These are phyloP conservation scores for Nitzschia putrida DNA, from an alignment of 108 stramenopile species.

Conservation along the genomic window DNA sequence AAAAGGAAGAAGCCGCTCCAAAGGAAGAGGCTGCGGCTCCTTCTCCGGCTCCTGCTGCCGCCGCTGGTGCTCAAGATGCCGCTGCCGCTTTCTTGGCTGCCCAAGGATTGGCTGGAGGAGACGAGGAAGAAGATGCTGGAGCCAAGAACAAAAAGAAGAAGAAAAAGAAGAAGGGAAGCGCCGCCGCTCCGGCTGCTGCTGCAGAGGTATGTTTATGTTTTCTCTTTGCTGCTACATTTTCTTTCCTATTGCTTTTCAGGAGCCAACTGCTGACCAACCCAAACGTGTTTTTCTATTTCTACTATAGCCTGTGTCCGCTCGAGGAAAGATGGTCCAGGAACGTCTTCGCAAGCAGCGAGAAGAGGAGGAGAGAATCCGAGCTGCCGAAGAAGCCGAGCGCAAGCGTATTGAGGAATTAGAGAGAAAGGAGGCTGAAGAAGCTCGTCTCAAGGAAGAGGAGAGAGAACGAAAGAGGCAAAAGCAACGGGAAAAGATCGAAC, in stretches of 20 bases:
- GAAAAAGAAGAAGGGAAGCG: constrained; percentile 68
- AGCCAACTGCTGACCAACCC: neutral
- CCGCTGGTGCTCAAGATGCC: constrained; percentile 49
- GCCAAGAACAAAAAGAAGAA: constrained; percentile 80
- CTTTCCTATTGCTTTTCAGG: neutral
- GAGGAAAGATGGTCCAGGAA: constrained; percentile 83
- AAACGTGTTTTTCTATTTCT: neutral
- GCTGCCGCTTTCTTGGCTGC: constrained; percentile 86
- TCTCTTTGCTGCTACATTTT: no score
- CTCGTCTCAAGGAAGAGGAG: constrained; percentile 63
- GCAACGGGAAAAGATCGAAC: constrained; percentile 87
- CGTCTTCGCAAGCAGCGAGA: constrained; percentile 85
- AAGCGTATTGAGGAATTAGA: constrained; percentile 77
- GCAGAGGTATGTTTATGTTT: no score
- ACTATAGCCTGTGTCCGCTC: constrained; percentile 56
- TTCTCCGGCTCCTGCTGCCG: constrained; percentile 22
- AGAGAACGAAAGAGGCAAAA: constrained; percentile 77
- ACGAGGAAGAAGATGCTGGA: constrained; percentile 44
- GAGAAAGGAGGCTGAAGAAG: constrained; percentile 67
- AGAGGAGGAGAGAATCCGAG: constrained; percentile 74
- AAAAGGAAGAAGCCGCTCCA: constrained; percentile 21
- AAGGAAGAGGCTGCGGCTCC: constrained; percentile 16
- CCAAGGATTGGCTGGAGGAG: constrained; percentile 57
- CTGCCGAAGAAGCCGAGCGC: constrained; percentile 78
- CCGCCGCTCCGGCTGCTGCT: constrained; percentile 28